These are phyloP conservation scores for Alternaria triticimaculans DNA, from an alignment of 2,329 filamentous ascomycete genomes.

Conservation along the genomic window DNA sequence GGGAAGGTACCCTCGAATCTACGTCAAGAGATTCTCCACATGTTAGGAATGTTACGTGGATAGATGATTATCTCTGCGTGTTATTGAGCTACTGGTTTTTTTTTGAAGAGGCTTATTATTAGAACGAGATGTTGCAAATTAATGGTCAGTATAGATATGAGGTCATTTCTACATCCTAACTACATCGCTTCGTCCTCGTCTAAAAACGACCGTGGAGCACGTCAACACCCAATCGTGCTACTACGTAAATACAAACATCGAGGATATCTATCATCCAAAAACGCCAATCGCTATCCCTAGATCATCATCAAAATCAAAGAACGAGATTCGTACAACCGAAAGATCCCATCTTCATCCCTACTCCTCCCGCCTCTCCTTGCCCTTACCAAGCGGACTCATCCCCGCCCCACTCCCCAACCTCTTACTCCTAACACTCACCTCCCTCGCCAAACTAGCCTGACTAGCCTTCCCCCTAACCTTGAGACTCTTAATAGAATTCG, in stretches of 20 bases:
- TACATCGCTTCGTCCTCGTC: background rate
- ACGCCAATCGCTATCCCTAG: background rate
- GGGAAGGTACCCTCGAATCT: no score
- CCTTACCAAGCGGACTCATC: slow-evolving; percentile 2
- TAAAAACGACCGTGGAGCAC: background rate
- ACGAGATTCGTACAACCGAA: background rate
- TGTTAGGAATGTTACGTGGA: no score
- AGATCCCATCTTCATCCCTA: background rate
- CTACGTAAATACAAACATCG: background rate
- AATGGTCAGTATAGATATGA: no score
- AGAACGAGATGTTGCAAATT: no score
- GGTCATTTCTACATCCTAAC: background rate
- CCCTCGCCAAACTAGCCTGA: slow-evolving; percentile 13
- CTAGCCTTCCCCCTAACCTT: slow-evolving; percentile 34
- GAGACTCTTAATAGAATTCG: slow-evolving; percentile 31
- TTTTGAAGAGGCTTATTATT: no score
- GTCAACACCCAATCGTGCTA: background rate
- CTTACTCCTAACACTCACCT: slow-evolving; percentile 3
- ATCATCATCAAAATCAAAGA: no score
- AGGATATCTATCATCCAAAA: background rate
- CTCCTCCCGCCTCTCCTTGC: background rate
- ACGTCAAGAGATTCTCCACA: no score
- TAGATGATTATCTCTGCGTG: no score
- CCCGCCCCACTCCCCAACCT: background rate
- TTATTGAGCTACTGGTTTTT: no score